phyloP scores from a whole-genome alignment of 306 rosid species.

The Castanea crenata region DNA sequence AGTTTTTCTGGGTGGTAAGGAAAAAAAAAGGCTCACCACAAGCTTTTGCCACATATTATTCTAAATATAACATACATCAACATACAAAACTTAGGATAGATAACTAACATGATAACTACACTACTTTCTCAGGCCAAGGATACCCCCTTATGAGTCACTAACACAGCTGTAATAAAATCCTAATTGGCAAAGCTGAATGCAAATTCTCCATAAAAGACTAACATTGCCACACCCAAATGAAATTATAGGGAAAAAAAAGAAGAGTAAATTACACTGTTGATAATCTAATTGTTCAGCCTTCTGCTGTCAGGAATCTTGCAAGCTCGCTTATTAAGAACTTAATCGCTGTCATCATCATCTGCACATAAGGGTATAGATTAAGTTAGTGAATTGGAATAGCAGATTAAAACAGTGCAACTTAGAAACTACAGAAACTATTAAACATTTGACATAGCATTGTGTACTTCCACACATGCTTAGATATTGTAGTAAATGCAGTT shows the following conservation, averaged over 20 bases:
- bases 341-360: conserved; percentile 75
- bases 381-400: not conserved
- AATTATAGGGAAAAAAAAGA: not conserved
- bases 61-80: not conserved
- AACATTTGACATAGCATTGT: not conserved
- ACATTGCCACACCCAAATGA: not conserved
- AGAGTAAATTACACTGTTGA: conserved; percentile 19
- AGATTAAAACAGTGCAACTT: not conserved
- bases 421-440: not conserved
- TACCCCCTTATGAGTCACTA: not conserved
- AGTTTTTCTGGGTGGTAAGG: not conserved
- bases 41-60: not conserved
- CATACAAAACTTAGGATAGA: not conserved
- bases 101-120: not conserved
- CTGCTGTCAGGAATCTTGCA: conserved; percentile 14
- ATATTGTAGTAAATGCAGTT: not conserved
- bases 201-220: not conserved
- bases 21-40: not conserved
- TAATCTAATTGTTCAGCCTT: conserved; percentile 19
- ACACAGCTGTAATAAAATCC: not conserved
- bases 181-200: not conserved
- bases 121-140: not conserved
- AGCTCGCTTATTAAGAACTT: conserved; percentile 6
- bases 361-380: conserved; percentile 24
- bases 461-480: not conserved